phyloP scores from a whole-genome alignment of 768 basidiomycete species.

The Boletus fagicola region DNA sequence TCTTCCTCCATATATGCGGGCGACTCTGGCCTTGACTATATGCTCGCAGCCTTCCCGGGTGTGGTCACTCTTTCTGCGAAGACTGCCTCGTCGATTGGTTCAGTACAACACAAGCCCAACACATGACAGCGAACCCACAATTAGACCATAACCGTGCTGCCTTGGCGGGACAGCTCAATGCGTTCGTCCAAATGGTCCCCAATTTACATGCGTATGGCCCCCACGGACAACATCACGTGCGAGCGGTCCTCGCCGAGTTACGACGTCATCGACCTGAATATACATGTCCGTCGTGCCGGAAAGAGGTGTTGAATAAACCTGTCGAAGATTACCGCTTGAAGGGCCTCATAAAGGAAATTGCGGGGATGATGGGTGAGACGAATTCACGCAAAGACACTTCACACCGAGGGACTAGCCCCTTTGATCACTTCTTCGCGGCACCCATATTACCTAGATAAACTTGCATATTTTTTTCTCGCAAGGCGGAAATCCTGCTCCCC shows the following conservation, averaged over 20 bases:
- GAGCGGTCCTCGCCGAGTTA: constrained; percentile 19
- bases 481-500: background rate
- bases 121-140: constrained; percentile 46
- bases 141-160: constrained; percentile 36
- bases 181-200: constrained; percentile 21
- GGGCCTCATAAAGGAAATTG: constrained; percentile 50
- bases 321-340: constrained; percentile 64
- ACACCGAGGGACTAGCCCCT: constrained; percentile 29
- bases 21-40: background rate
- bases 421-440: constrained; percentile 47
- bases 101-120: constrained; percentile 46
- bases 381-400: constrained; percentile 32
- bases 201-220: constrained; percentile 20
- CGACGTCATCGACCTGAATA: constrained; percentile 47
- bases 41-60: constrained; percentile 51
- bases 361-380: constrained; percentile 46
- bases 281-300: constrained; percentile 68
- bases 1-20: constrained; percentile 9
- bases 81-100: constrained; percentile 59
- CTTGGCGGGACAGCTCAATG: constrained; percentile 16
- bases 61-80: constrained; percentile 71
- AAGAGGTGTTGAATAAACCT: constrained; percentile 46
- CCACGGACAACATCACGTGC: constrained; percentile 18
- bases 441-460: constrained; percentile 2
- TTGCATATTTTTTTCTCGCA: background rate